Conservation (phyloP, 352 stramenopile genomes). For the Globisporangium splendens region DNA sequence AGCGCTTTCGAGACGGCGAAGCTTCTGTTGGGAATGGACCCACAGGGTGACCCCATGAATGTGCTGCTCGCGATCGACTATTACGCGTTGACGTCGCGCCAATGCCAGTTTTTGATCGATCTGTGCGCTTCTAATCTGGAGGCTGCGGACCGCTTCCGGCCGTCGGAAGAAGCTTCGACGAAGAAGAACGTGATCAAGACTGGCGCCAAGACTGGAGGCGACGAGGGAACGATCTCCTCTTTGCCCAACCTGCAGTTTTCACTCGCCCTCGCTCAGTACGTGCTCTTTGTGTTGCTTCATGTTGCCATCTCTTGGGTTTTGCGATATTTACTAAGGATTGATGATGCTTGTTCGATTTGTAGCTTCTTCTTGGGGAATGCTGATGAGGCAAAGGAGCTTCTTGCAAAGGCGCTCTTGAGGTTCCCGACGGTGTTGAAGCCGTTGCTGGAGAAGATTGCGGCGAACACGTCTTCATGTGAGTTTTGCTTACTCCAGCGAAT, state of each 20-base stretch:
- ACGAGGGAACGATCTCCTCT: constrained; percentile 26
- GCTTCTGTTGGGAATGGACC: constrained; percentile 69
- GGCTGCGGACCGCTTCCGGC: constrained; percentile 48
- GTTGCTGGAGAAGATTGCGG: constrained; percentile 72
- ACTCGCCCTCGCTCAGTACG: constrained; percentile 68
- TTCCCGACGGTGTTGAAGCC: constrained; percentile 73
- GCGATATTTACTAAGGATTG: neutral
- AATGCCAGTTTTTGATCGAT: constrained; percentile 79
- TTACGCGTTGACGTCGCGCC: constrained; percentile 72
- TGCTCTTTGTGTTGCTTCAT: neutral
- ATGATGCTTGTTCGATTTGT: neutral
- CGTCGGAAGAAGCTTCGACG: constrained; percentile 10
- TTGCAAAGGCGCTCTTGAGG: constrained; percentile 55
- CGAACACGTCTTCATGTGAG: constrained; percentile 63
- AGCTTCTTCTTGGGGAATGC: constrained; percentile 70
- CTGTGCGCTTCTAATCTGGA: constrained; percentile 52
- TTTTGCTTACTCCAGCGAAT: neutral
- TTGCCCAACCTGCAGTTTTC: constrained; percentile 79
- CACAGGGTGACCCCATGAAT: constrained; percentile 76
- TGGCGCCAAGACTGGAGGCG: constrained; percentile 14
- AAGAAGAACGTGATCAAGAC: constrained; percentile 16
- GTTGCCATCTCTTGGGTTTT: too few species aligned
- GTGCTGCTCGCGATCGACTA: constrained; percentile 82
- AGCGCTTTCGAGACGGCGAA: constrained; percentile 83
- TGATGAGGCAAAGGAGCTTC: constrained; percentile 48